Base-by-base conservation (phyloP, 169 alveolate genomes). In the Eimeria mitis region DNA sequence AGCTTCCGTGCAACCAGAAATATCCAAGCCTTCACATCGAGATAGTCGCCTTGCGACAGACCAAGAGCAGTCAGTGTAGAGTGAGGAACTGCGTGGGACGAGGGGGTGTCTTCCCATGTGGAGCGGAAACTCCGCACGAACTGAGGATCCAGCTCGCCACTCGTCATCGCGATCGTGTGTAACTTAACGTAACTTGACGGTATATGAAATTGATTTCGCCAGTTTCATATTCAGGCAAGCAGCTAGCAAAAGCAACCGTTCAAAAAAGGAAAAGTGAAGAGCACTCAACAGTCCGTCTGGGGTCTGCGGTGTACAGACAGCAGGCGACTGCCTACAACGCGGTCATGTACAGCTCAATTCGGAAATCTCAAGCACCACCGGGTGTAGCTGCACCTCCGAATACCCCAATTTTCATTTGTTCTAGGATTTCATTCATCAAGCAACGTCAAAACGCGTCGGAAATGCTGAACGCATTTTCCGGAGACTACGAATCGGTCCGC, bases 91-190 rank as follows among this genome's bases (percentile, higher is more conserved):
- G 91, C 91, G 21, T 85, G 91, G 49, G 91, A 85, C 44, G 91
- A 85, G n/a, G 91, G 91, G 40, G 91, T 85, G 79, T 85, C 91
- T 61, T 85, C 91, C 91, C 91, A 85, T 6, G 91, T 85, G 19
- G 91, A 31, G 63, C 91, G 91, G 91, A 85, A 85, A 42, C 81
- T 56, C 54, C 54, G 79, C 47, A 61, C 28, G 70, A 85, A 85
- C 42, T 79, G 65, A 61, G 91, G 91, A 59, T 85, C 91, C 75
- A 85, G 91, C 78, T 61, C 59, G 79, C 78, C 79, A 23, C 63
- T 42, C 91, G 85, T 23, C 91, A n/a, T 44, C 85, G 73, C 89
- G 56, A 83, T 54, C 71, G 70, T 79, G 89, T 54, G 73, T 52
- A 54, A 11, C 28, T 83, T 28, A 34, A 34, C 11, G 54, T 83